Evolutionary conservation across 371 early-diverging fungal species (phyloP), one percentile per base, ranked within the genome.

Genomic region (Dichotomocladium elegans): DNA sequence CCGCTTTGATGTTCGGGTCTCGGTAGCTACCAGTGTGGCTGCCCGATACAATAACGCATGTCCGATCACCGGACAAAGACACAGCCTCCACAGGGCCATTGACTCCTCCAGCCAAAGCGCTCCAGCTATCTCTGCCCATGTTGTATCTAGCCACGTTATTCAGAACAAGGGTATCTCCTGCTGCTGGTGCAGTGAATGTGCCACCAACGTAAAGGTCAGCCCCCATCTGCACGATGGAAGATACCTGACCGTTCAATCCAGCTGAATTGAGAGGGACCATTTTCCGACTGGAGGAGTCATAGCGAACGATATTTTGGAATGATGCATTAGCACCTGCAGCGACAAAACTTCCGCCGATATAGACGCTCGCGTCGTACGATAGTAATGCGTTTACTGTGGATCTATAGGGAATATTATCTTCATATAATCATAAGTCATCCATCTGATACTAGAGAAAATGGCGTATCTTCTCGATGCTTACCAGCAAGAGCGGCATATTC

Each of bases 381-480:
- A 49, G 61, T 40, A 83, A 55, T 0, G 70, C 50, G 25, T 69
- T 66, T 0, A 83, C 74, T 11, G 53, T 29, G 1, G 83, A 66
- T 4, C 57, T 55, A 14, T 56, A 57, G 0, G 83, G 79, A 12
- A 82, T 21, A 34, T 70, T 72, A 2, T 74, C 74, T 68, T 28
- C 15, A 17, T 14, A 43, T 22, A 31, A n/a, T 6, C 2, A 17
- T 3, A 29, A 29, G 6, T 15, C 6, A 10, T n/a, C n/a, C n/a
- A n/a, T n/a, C n/a, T n/a, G n/a, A n/a, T n/a, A n/a, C n/a, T n/a
- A n/a, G n/a, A n/a, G n/a, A n/a, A n/a, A n/a, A n/a, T n/a, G n/a
- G n/a, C n/a, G n/a, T n/a, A n/a, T n/a, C n/a, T n/a, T n/a, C n/a
- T n/a, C n/a, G n/a, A n/a, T n/a, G n/a, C 30, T 43, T 53, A 53